These are phyloP conservation scores for Diaporthe sp. DNA, from an alignment of 2,329 filamentous ascomycete genomes.

Conservation along the genomic window DNA sequence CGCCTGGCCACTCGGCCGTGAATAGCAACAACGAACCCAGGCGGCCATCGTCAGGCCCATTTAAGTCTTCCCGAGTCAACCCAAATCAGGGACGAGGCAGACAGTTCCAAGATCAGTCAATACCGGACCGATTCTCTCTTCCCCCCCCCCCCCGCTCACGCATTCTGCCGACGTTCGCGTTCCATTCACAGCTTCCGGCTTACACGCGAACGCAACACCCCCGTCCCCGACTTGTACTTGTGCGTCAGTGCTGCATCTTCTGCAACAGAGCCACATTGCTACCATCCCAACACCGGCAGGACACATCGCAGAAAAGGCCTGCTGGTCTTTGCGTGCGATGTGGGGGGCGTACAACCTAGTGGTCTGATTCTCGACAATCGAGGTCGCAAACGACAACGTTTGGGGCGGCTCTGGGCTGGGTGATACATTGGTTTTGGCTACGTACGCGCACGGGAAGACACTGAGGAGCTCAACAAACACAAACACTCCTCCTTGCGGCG, in stretches of 20 bases:
- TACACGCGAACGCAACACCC: conserved; percentile 15
- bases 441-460: conserved; percentile 22
- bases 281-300: conserved; percentile 31
- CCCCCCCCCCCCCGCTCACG: no score
- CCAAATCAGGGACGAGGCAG: neutral
- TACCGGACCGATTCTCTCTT: neutral
- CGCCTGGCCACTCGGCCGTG: conserved; percentile 36
- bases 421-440: conserved; percentile 22
- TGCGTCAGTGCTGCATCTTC: conserved; percentile 26
- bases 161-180: conserved; percentile 14
- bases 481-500: neutral
- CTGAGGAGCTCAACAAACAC: conserved; percentile 19
- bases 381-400: conserved; percentile 35
- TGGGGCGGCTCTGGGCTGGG: conserved; percentile 27
- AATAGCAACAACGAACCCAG: conserved; percentile 38
- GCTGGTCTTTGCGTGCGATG: conserved; percentile 59
- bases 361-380: conserved; percentile 49
- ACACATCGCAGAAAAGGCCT: conserved; percentile 48
- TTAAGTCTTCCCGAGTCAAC: neutral
- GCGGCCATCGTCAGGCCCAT: conserved; percentile 29
- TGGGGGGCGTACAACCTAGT: conserved; percentile 59
- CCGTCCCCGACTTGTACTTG: conserved; percentile 8
- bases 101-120: neutral
- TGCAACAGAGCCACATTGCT: conserved; percentile 1
- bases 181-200: conserved; percentile 35